Percentiles rank a stretch among this genome's conserved stretches.
phyloP scores from a whole-genome alignment of 768 basidiomycete genomes.

The Cyclocybe cylindracea region DNA sequence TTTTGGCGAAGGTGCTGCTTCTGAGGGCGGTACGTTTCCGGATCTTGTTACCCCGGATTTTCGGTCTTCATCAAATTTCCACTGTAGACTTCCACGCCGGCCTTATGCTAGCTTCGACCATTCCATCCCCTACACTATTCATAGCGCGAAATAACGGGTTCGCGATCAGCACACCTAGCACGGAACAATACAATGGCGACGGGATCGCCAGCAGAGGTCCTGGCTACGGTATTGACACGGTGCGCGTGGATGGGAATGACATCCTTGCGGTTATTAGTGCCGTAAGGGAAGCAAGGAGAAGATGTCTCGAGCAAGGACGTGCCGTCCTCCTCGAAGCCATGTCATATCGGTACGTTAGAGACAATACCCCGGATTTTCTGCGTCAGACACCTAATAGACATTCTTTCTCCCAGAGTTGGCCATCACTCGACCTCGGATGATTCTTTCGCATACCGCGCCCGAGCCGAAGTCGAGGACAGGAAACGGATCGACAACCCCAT shows the following conservation, averaged over 20 bases:
- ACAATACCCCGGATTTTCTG: not conserved
- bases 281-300: constrained; percentile 67
- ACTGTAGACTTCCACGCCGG: constrained; percentile 88
- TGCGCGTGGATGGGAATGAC: constrained; percentile 95
- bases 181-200: constrained; percentile 90
- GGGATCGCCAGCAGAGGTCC: constrained; percentile 92
- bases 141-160: constrained; percentile 88
- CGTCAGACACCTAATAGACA: constrained; percentile 2
- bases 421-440: constrained; percentile 96
- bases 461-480: constrained; percentile 88
- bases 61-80: constrained; percentile 5
- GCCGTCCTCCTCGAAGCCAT: constrained; percentile 89
- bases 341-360: constrained; percentile 70
- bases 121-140: constrained; percentile 74
- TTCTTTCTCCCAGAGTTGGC: constrained; percentile 60
- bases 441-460: constrained; percentile 89
- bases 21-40: constrained; percentile 66
- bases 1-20: constrained; percentile 94
- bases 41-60: not conserved
- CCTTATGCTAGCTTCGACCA: constrained; percentile 74
- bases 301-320: constrained; percentile 76
- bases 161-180: constrained; percentile 89
- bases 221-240: constrained; percentile 88
- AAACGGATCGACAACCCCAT: constrained; percentile 92
- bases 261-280: constrained; percentile 79